Conservation (phyloP, 2,329 filamentous ascomycete species). For the Diaporthe sp. region DNA sequence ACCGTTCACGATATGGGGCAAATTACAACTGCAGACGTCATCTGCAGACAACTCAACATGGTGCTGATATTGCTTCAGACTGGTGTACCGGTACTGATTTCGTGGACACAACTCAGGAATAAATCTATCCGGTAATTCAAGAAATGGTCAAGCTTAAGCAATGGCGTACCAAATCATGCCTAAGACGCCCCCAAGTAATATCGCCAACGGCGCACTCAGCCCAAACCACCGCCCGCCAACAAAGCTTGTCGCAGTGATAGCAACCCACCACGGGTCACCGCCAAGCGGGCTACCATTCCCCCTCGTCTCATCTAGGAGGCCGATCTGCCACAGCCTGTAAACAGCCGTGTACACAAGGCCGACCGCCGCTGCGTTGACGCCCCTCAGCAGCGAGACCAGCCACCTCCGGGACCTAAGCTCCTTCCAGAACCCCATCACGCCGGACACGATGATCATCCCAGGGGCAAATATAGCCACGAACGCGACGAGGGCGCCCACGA, state of each 20-base stretch:
- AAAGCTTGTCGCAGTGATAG: constrained; percentile 65
- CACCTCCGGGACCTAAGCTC: constrained; percentile 53
- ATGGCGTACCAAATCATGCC: constrained; percentile 7
- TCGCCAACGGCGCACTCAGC: constrained; percentile 54
- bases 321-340: constrained; percentile 74
- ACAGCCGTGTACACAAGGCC: constrained; percentile 75
- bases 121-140: neutral
- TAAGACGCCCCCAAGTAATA: neutral
- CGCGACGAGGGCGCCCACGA: constrained; percentile 64
- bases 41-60: no score
- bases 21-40: no score
- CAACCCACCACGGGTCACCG: constrained; percentile 74
- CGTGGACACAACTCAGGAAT: no score
- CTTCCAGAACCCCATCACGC: constrained; percentile 69
- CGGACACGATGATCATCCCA: constrained; percentile 62
- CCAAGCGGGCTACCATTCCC: constrained; percentile 65
- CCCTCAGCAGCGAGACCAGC: constrained; percentile 59
- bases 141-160: neutral
- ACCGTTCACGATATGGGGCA: no score
- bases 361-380: constrained; percentile 72
- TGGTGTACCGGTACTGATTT: no score
- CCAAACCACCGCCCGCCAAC: constrained; percentile 63
- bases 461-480: constrained; percentile 67
- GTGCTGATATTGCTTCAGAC: no score
- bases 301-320: constrained; percentile 65